phyloP scores from a whole-genome alignment of 2,329 filamentous ascomycete genomes.

The Epichloe sibirici region DNA sequence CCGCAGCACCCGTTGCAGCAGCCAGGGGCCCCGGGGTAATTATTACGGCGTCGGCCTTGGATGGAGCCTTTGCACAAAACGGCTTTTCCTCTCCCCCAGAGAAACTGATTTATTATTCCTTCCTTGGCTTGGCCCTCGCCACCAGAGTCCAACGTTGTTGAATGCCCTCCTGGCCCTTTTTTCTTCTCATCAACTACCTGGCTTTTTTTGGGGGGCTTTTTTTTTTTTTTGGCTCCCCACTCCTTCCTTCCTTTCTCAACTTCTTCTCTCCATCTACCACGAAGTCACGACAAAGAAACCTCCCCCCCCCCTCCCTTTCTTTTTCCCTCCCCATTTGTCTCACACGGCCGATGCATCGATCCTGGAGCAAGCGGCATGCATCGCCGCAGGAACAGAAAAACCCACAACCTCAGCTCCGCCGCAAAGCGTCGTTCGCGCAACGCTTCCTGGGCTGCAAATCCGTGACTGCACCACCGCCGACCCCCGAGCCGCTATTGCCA shows the following conservation, averaged over 20 bases:
- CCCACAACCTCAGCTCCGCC: not conserved
- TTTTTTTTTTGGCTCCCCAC: not conserved
- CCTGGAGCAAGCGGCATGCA: slow-evolving; percentile 1
- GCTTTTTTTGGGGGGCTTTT: not conserved
- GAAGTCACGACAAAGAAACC: too few relatives aligned
- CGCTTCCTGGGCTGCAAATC: slow-evolving; percentile 1
- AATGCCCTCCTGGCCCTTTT: too few relatives aligned
- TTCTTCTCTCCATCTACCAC: too few relatives aligned
- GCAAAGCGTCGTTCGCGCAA: slow-evolving; percentile 5
- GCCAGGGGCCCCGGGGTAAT: not conserved
- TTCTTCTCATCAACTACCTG: too few relatives aligned
- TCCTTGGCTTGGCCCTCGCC: too few relatives aligned
- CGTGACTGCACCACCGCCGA: not conserved
- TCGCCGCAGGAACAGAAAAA: not conserved
- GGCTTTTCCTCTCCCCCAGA: not conserved
- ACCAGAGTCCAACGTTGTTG: too few relatives aligned
- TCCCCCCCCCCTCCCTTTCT: not conserved
- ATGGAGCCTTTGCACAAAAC: not conserved
- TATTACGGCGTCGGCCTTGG: not conserved
- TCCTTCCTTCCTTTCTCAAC: not conserved
- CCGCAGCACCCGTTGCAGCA: not conserved
- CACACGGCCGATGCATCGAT: not conserved
- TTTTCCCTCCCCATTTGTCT: not conserved
- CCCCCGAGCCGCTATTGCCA: not conserved
- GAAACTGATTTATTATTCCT: too few relatives aligned